These are phyloP conservation scores for Leccinum imitatum DNA, from an alignment of 768 basidiomycete genomes.

Conservation along the genomic window DNA sequence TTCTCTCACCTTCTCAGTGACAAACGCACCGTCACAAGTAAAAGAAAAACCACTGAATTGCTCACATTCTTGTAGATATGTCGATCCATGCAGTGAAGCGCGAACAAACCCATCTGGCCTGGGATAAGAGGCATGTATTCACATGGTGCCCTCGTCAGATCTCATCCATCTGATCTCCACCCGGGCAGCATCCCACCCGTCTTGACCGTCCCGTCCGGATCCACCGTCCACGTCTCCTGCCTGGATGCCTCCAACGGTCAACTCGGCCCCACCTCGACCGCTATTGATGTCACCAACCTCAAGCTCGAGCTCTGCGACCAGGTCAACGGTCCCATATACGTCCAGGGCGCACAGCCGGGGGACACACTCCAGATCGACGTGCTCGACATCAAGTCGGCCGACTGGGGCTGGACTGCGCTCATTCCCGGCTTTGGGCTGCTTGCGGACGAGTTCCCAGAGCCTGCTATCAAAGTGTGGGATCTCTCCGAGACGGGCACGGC, in stretches of 20 bases:
- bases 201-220: conserved; percentile 50
- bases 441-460: conserved; percentile 51
- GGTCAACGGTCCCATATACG: conserved; percentile 59
- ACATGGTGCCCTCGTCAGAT: not conserved
- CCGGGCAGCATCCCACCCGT: conserved; percentile 49
- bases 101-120: conserved; percentile 52
- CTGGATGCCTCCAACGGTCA: conserved; percentile 66
- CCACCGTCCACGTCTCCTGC: conserved; percentile 56
- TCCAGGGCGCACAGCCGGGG: conserved; percentile 51
- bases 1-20: not conserved
- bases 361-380: conserved; percentile 63
- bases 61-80: conserved; percentile 15
- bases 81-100: conserved; percentile 58
- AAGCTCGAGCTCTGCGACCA: conserved; percentile 51
- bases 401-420: conserved; percentile 64
- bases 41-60: not conserved
- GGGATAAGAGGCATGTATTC: conserved; percentile 53
- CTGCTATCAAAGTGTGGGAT: conserved; percentile 55
- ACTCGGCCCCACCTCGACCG: conserved; percentile 44
- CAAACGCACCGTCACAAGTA: not conserved
- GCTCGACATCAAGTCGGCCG: conserved; percentile 48
- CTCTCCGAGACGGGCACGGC: conserved; percentile 30
- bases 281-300: conserved; percentile 28
- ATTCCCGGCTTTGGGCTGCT: conserved; percentile 62
- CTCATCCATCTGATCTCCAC: not conserved